Base-by-base conservation (phyloP, 257 asterid genomes). In the Nicotiana benthamiana region DNA sequence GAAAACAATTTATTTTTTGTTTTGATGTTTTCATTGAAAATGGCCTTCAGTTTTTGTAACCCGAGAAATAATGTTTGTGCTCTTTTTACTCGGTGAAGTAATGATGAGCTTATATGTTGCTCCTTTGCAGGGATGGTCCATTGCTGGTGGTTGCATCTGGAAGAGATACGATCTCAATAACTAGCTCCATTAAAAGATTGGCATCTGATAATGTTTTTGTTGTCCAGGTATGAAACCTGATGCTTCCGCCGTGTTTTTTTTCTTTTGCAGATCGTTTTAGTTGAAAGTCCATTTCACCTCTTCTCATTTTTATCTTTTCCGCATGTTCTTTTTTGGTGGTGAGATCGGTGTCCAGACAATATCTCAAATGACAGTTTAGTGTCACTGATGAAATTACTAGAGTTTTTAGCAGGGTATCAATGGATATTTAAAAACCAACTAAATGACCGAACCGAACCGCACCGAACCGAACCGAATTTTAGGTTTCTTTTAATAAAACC, bases 121-220 rank as follows among this genome's bases (percentile, higher is more conserved):
- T 48, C 59, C 32, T 82, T 85, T 84, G 28, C 92, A 96, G 99
- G 97, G 97, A 94, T 86, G 99, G 99, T 43, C 99, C 99, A 60
- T 87, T 96, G 72, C 95, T 96, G 74, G 97, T 96, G 87, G 94
- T 94, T 88, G 99, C 97, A 88, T 92, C 95, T 77, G 99, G 99
- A 79, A 91, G 98, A 89, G 99, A 96, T 86, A 96, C 99, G 28
- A 90, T 93, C 83, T 91, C 99, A 79, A 85, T 90, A 83, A 94
- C 97, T 68, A 92, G 97, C 92, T 92, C 99, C 84, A 88, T 96
- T 22, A 96, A 86, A 84, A 88, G 93, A 91, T 86, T 96, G 84
- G 99, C 99, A 53, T 88, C 97, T 77, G 97, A 92, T 43, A 90
- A 87, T 79, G 97, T 94, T 84, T 96, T 96, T 77, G 94, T 96